Percentiles rank a stretch among this genome's conserved stretches.
Evolutionary conservation across 2,329 filamentous ascomycete genomes (phyloP).

Genomic region (Fusarium coffeatum): DNA sequence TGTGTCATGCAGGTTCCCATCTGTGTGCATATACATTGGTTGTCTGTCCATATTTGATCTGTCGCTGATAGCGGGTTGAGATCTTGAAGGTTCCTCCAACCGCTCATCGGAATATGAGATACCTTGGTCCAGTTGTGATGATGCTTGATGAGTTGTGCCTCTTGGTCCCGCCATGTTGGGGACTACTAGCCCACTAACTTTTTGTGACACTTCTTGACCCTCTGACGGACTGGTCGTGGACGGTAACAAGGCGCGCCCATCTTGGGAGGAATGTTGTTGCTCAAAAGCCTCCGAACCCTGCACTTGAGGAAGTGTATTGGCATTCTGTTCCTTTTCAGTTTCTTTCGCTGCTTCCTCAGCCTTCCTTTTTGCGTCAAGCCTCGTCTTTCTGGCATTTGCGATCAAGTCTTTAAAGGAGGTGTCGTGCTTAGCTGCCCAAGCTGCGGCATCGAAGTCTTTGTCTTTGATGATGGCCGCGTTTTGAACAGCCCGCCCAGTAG

Average conservation of each 20-base stretch:
- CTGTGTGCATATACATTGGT: background rate
- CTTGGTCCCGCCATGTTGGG: background rate
- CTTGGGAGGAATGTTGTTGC: background rate
- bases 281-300: background rate
- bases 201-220: background rate
- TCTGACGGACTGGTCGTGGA: background rate
- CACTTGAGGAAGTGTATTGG: background rate
- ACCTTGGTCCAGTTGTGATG: background rate
- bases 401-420: slow-evolving; percentile 84
- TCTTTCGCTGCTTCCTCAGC: slow-evolving; percentile 34
- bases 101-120: background rate
- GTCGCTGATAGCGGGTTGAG: background rate
- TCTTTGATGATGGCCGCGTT: slow-evolving; percentile 71
- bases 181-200: background rate
- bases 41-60: background rate
- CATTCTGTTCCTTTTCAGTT: background rate
- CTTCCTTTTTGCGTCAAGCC: slow-evolving; percentile 53
- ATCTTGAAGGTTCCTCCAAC: background rate
- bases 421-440: slow-evolving; percentile 80
- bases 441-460: slow-evolving; percentile 86
- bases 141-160: background rate
- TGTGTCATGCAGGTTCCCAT: background rate
- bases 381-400: slow-evolving; percentile 74
- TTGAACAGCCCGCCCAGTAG: slow-evolving; percentile 52
- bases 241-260: background rate